Percentiles rank a stretch among this genome's conserved stretches.
These are phyloP conservation scores for Penicillium sp. DNA, from an alignment of 2,329 filamentous ascomycete genomes.

Conservation along the genomic window DNA sequence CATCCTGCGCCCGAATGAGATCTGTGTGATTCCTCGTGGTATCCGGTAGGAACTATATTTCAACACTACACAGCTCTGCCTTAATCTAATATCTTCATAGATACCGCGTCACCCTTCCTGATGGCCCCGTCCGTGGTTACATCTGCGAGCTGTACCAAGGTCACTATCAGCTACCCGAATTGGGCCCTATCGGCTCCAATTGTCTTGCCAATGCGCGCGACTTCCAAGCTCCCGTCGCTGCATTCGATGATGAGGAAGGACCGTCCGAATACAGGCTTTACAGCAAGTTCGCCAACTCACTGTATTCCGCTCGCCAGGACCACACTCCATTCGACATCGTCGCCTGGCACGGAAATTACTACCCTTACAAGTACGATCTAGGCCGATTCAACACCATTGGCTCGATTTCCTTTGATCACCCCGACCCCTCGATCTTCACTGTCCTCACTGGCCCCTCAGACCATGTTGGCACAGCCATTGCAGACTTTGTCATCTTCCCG, in stretches of 20 bases:
- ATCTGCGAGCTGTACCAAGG: constrained; percentile 73
- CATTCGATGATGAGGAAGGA: constrained; percentile 61
- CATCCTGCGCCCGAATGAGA: constrained; percentile 75
- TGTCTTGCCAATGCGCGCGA: constrained; percentile 73
- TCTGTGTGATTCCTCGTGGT: constrained; percentile 72
- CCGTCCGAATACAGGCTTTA: constrained; percentile 55
- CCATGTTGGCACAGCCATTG: constrained; percentile 61
- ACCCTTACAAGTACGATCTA: constrained; percentile 79
- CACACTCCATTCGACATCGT: constrained; percentile 79
- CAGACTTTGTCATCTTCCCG: constrained; percentile 66
- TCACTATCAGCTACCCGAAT: constrained; percentile 69
- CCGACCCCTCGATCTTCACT: constrained; percentile 75
- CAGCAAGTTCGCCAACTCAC: constrained; percentile 65
- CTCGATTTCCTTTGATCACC: constrained; percentile 72
- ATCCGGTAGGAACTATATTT: constrained; percentile 49
- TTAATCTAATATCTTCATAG: constrained; percentile 17
- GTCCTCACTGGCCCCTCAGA: constrained; percentile 61
- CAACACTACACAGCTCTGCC: background rate
- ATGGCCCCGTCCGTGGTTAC: constrained; percentile 67
- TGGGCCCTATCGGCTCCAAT: constrained; percentile 72
- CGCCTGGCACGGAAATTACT: constrained; percentile 78
- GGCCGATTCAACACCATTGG: constrained; percentile 75
- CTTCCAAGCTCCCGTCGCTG: constrained; percentile 70
- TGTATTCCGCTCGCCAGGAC: constrained; percentile 64
- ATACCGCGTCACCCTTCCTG: constrained; percentile 67